Conservation (phyloP, 108 stramenopile genomes). For the Nannochloropsis gaditana region DNA sequence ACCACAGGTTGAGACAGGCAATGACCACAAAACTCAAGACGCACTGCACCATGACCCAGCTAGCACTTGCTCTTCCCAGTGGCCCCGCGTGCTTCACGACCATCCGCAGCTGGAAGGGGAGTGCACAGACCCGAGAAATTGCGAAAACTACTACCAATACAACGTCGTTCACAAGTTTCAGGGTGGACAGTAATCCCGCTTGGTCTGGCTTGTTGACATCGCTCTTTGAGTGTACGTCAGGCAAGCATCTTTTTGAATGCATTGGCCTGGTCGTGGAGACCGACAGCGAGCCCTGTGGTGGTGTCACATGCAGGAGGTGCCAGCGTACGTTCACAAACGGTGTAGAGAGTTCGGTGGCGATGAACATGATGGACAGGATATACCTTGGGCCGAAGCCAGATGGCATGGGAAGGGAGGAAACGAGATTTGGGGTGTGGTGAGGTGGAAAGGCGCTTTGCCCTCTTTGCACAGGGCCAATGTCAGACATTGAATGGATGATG, state of each 20-base stretch:
- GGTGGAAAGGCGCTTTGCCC: too few relatives aligned
- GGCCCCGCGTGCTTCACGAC: not conserved
- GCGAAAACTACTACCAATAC: not conserved
- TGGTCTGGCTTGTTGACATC: too few relatives aligned
- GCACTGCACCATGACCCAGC: not conserved
- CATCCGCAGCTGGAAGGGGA: not conserved
- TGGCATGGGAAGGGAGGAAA: too few relatives aligned
- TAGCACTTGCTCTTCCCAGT: too few relatives aligned
- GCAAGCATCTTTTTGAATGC: too few relatives aligned
- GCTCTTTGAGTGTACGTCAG: too few relatives aligned
- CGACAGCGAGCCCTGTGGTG: not conserved
- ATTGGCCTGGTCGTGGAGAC: too few relatives aligned
- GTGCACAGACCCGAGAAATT: not conserved
- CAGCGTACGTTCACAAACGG: not conserved
- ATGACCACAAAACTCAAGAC: not conserved
- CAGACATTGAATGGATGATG: too few relatives aligned
- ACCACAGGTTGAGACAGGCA: not conserved
- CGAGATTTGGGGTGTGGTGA: too few relatives aligned
- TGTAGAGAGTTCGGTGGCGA: not conserved
- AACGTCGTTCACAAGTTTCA: not conserved
- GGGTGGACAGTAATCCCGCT: too few relatives aligned
- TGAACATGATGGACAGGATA: slow-evolving; percentile 18
- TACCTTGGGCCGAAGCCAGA: not conserved
- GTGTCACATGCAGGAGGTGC: not conserved
- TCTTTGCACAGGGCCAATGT: too few relatives aligned